Conservation (phyloP, 805 yeast species). For the Torulaspora indica region DNA sequence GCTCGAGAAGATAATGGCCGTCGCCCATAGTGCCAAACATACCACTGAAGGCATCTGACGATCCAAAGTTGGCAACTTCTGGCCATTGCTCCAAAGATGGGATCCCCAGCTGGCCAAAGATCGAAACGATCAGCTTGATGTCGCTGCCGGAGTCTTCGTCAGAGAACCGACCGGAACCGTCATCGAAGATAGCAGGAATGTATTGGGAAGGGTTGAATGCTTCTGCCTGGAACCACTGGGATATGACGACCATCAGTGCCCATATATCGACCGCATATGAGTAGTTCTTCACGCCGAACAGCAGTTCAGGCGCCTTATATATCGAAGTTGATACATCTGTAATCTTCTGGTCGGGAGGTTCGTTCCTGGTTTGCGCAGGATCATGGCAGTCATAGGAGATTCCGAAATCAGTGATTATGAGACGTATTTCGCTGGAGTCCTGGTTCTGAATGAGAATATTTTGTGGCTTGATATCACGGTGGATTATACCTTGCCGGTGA, state of each 20-base stretch:
- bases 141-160: constrained; percentile 44
- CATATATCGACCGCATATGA: constrained; percentile 60
- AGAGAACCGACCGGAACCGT: constrained; percentile 21
- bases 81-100: constrained; percentile 46
- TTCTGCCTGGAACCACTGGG: constrained; percentile 44
- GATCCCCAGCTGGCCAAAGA: constrained; percentile 58
- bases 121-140: constrained; percentile 51
- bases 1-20: constrained; percentile 22
- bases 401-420: constrained; percentile 68
- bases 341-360: constrained; percentile 31
- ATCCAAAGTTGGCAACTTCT: constrained; percentile 34
- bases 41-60: constrained; percentile 33
- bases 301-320: constrained; percentile 72
- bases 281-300: constrained; percentile 57
- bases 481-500: constrained; percentile 86
- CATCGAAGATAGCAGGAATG: constrained; percentile 30
- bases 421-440: constrained; percentile 36
- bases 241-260: constrained; percentile 60
- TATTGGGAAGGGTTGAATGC: constrained; percentile 9
- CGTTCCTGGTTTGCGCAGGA: constrained; percentile 26
- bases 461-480: constrained; percentile 90
- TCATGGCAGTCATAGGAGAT: constrained; percentile 43
- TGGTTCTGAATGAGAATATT: constrained; percentile 63
- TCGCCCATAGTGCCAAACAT: constrained; percentile 34
- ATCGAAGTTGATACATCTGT: constrained; percentile 59